Evolutionary conservation across 345 rosid genomes (phyloP), one percentile per base, ranked within the genome.

Genomic region (Populus alba): DNA sequence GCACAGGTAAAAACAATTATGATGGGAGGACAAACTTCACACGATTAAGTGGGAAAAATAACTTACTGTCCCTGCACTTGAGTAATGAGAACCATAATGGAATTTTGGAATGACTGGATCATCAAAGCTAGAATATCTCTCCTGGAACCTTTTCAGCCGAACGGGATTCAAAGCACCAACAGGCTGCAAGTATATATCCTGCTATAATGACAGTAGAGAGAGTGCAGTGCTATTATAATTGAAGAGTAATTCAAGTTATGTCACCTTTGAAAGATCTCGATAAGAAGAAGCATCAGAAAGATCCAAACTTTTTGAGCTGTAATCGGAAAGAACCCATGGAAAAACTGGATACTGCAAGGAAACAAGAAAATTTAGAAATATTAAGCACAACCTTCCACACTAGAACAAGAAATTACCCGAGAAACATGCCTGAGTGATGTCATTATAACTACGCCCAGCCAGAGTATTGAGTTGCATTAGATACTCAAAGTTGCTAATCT

Each of bases 401-500:
- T 70, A 22, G 53, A 61, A 18, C 22, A 43, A 55, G 3, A 53
- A 41, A 29, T 23, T 63, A 8, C 41, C 39, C 33, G 22, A 69
- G 74, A 80, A 39, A 76, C 67, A 57, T 79, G 92, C 99, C 93
- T 96, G 99, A 84, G 99, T 96, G 83, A 96, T 92, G 87, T 96
- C 99, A 88, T 94, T 96, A 85, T 91, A 96, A 84, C 98, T 92
- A 78, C 97, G 97, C 66, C 99, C 99, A 82, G 99, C 98, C 89
- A 96, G 85, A 66, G 97, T 96, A 81, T 96, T 96, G 76, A 96
- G 89, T 83, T 89, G 94, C 98, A 96, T 96, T 79, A 96, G 83
- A 85, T 96, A 96, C 83, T 96, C 98, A 75, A 96, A 96, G 87
- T 96, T 96, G 94, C 97, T 94, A 84, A 96, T 96, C 99, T 96